These are phyloP conservation scores for Domatiomyces catenatus DNA, from an alignment of 2,329 filamentous ascomycete species.

Conservation along the genomic window DNA sequence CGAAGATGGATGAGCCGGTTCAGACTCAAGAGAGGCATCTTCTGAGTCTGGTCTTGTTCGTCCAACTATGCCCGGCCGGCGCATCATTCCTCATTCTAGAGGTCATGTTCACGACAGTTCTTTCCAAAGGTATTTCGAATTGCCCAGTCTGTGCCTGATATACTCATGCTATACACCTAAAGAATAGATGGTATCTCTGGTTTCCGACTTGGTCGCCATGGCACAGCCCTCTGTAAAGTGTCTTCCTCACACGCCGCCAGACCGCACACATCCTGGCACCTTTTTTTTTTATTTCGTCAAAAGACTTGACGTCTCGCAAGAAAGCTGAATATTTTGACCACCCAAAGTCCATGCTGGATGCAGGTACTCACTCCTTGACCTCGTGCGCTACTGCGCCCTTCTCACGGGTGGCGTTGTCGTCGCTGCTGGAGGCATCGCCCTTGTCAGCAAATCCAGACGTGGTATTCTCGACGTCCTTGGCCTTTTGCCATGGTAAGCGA, in stretches of 20 bases:
- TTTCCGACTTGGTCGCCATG: not conserved
- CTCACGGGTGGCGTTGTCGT: constrained; percentile 1
- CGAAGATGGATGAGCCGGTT: constrained; percentile 57
- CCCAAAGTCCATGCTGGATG: not conserved
- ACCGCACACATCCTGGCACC: not conserved
- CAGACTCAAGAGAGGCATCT: constrained; percentile 29
- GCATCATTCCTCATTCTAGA: not conserved
- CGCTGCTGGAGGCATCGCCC: not conserved
- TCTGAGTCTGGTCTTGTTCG: not conserved
- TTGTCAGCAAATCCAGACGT: not conserved
- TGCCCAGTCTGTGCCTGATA: not conserved
- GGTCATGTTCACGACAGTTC: not conserved
- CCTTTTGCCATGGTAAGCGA: constrained; percentile 11
- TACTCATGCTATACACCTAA: not conserved
- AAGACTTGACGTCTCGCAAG: not conserved
- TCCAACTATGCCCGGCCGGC: not conserved
- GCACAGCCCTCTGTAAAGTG: not conserved
- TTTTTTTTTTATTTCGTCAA: not conserved
- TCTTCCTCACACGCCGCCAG: not conserved
- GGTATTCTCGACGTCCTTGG: constrained; percentile 4
- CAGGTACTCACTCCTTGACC: not conserved
- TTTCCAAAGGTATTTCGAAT: not conserved
- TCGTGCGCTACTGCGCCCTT: not conserved
- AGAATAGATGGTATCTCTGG: not conserved
- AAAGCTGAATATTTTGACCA: not conserved